Evolutionary conservation across 768 basidiomycete genomes (phyloP).

Genomic region (Termitomyces sp.): DNA sequence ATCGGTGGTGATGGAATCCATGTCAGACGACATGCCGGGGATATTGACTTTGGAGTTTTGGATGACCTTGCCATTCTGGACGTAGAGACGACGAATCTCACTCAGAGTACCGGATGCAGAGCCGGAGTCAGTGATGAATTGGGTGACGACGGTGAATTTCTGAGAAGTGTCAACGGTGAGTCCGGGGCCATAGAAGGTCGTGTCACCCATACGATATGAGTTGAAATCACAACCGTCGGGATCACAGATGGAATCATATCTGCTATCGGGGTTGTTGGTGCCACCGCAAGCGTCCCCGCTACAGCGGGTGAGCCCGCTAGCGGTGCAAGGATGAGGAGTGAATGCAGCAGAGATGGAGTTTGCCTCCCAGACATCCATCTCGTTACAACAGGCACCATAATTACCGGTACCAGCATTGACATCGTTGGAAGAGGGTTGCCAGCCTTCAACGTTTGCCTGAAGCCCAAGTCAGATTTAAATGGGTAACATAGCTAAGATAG

Average conservation of each 20-base stretch:
- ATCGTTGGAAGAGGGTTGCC: constrained; percentile 25
- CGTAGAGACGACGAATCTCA: constrained; percentile 54
- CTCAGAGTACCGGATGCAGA: constrained; percentile 43
- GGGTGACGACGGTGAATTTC: constrained; percentile 56
- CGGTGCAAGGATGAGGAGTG: constrained; percentile 51
- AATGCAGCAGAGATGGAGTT: constrained; percentile 48
- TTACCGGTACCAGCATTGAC: constrained; percentile 43
- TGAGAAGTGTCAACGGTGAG: constrained; percentile 45
- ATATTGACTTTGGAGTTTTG: constrained; percentile 46
- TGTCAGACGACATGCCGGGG: constrained; percentile 33
- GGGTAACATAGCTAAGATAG: constrained; percentile 34
- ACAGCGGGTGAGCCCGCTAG: constrained; percentile 39
- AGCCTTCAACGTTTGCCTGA: neutral
- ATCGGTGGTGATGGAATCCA: constrained; percentile 42
- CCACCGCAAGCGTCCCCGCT: constrained; percentile 35
- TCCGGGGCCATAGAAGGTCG: constrained; percentile 38
- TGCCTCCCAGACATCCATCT: constrained; percentile 61
- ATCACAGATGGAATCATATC: constrained; percentile 47
- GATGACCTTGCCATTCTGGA: constrained; percentile 51
- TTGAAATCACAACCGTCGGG: constrained; percentile 61
- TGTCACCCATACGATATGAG: constrained; percentile 53
- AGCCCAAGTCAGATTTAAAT: neutral
- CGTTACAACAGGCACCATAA: constrained; percentile 52
- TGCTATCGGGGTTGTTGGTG: constrained; percentile 20
- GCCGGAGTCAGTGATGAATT: constrained; percentile 49